Evolutionary conservation across 164 flowering plant genomes (phyloP).

Genomic region (Macadamia integrifolia): DNA sequence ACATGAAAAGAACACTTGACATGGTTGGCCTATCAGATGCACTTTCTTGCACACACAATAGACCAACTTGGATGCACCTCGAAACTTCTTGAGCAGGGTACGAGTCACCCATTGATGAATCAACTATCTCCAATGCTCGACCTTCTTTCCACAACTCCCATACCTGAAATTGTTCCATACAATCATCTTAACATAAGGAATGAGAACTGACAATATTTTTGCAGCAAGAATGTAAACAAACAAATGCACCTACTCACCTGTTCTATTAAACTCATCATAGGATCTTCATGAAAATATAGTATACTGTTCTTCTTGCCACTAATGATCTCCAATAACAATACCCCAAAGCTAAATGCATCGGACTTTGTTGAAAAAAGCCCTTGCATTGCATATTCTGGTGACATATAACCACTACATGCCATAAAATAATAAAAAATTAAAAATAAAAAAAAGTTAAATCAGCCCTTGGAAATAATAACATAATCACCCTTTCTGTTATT

Average conservation of each 20-base stretch:
- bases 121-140: slow-evolving; percentile 1
- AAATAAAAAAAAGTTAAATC: neutral
- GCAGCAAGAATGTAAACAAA: too few species aligned
- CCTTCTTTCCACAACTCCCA: slow-evolving; percentile 18
- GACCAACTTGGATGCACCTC: slow-evolving; percentile 13
- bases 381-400: neutral
- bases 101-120: neutral
- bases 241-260: slow-evolving; percentile 7
- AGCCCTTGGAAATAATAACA: neutral
- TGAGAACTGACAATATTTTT: neutral
- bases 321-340: neutral
- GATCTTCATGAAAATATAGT: neutral
- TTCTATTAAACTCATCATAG: slow-evolving; percentile 4
- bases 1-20: neutral
- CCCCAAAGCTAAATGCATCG: neutral
- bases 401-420: neutral
- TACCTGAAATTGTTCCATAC: slow-evolving; percentile 6
- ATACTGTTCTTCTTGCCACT: slow-evolving; percentile 8
- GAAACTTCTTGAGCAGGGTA: neutral
- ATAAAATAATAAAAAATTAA: neutral
- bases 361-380: slow-evolving; percentile 12
- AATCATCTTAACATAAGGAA: neutral
- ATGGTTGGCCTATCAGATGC: slow-evolving; percentile 13
- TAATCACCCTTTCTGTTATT: too few species aligned
- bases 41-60: slow-evolving; percentile 11